Evolutionary conservation across 2,329 filamentous ascomycete genomes (phyloP).

Genomic region (Apiospora aurea): DNA sequence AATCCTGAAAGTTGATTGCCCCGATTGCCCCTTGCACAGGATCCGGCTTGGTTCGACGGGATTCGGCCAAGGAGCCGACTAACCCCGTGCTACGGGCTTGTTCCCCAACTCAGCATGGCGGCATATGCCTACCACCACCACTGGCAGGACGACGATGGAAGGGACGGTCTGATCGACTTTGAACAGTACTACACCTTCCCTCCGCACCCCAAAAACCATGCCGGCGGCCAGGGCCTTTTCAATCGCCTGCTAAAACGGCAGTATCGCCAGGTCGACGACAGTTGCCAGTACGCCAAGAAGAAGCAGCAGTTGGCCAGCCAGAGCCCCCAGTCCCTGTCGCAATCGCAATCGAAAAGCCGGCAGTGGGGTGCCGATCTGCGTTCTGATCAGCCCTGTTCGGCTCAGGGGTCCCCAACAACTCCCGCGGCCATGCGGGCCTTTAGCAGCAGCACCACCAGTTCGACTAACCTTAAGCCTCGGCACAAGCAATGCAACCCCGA

Average conservation of each 20-base stretch:
- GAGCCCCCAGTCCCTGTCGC: background rate
- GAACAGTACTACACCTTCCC: conserved; percentile 19
- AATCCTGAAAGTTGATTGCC: background rate
- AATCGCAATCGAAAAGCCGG: background rate
- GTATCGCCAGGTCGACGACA: conserved; percentile 2
- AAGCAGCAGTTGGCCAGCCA: conserved; percentile 6
- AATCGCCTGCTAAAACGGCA: background rate
- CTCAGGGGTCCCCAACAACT: background rate
- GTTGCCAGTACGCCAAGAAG: background rate
- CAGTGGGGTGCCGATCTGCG: conserved; percentile 1
- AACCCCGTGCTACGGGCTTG: conserved; percentile 7
- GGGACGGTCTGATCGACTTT: conserved; percentile 5
- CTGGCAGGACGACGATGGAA: background rate
- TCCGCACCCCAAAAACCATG: background rate
- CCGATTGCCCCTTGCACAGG: background rate
- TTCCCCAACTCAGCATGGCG: conserved; percentile 10
- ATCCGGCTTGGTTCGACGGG: background rate
- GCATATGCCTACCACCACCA: conserved; percentile 7
- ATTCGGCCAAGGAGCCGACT: background rate
- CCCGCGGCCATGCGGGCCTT: conserved; percentile 14
- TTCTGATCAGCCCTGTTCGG: conserved; percentile 8
- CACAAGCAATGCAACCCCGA: background rate
- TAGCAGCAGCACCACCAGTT: background rate
- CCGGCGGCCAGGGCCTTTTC: background rate
- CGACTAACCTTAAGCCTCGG: conserved; percentile 2